Percentiles rank a stretch among this genome's conserved stretches.
Conservation (phyloP, 495 filamentous ascomycete genomes). For the Aspergillus mulundensis region DNA sequence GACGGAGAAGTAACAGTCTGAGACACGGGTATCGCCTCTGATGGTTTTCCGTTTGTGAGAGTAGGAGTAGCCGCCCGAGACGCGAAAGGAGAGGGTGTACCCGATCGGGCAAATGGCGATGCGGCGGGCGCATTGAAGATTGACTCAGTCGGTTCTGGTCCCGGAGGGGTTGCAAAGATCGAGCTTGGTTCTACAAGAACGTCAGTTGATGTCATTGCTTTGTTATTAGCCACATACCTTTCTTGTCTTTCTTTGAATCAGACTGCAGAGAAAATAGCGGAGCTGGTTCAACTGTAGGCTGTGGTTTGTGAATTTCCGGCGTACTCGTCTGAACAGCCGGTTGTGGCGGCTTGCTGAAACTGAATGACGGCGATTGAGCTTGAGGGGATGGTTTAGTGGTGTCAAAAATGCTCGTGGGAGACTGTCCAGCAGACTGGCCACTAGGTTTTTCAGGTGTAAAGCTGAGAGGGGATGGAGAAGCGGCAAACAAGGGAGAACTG, state of each 20-base stretch:
- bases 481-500: conserved; percentile 6
- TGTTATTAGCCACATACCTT: background rate
- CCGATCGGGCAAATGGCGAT: background rate
- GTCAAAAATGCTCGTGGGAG: conserved; percentile 17
- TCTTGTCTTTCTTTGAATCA: background rate
- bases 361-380: conserved; percentile 7
- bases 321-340: background rate
- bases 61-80: background rate
- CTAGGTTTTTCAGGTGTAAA: conserved; percentile 2
- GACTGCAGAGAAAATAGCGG: background rate
- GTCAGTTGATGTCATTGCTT: background rate
- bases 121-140: background rate
- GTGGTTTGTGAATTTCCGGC: background rate
- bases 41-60: background rate
- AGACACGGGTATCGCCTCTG: background rate
- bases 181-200: background rate
- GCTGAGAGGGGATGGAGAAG: conserved; percentile 10
- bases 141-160: background rate
- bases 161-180: background rate
- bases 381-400: conserved; percentile 9
- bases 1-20: background rate
- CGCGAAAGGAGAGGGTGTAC: background rate
- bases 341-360: background rate
- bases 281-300: background rate
- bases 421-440: conserved; percentile 13